A percentile compares a stretch with the other conserved stretches of the same genome.
These are phyloP conservation scores for Neurospora terricola DNA, from an alignment of 495 filamentous ascomycete genomes.

Conservation along the genomic window DNA sequence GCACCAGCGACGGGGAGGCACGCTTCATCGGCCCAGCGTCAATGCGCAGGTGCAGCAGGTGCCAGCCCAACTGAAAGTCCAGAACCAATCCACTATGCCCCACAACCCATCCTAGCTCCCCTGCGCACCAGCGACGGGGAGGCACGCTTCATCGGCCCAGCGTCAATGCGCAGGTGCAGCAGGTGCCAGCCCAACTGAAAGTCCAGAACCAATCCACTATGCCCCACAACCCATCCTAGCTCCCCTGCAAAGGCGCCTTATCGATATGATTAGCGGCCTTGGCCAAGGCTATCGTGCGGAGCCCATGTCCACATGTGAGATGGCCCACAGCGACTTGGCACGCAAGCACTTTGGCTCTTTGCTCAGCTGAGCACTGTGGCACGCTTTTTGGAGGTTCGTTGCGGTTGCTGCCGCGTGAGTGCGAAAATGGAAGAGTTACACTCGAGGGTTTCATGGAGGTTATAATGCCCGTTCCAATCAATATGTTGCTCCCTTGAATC, in stretches of 20 bases:
- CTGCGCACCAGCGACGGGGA: background rate
- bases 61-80: background rate
- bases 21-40: background rate
- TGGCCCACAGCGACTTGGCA: background rate
- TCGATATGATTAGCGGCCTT: background rate
- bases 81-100: background rate
- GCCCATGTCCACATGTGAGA: background rate
- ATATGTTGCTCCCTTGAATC: background rate
- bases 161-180: background rate
- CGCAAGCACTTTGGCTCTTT: background rate
- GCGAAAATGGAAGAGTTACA: background rate
- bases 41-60: background rate
- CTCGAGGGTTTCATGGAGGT: background rate
- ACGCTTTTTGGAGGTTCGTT: background rate
- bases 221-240: background rate
- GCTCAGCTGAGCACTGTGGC: background rate
- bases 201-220: background rate
- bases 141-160: background rate
- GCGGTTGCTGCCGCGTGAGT: background rate
- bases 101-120: background rate
- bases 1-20: background rate
- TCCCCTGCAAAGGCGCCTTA: background rate
- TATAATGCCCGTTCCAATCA: background rate
- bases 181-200: background rate
- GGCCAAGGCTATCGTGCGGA: background rate